Evolutionary conservation across 2,329 filamentous ascomycete genomes (phyloP).

Genomic region (Hyphodiscus sp.): DNA sequence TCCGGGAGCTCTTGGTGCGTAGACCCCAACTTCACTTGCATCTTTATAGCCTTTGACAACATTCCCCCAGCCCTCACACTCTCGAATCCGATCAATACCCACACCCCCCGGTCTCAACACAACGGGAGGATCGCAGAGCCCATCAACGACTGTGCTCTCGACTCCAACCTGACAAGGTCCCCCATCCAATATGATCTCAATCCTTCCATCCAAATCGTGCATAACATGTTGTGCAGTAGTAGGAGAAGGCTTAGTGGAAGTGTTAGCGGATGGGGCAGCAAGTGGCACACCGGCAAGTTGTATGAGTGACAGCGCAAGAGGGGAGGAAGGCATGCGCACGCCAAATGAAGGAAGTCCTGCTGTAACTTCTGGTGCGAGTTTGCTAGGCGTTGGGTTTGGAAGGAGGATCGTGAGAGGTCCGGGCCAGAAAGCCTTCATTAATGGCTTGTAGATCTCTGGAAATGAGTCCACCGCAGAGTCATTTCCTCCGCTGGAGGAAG

Average conservation of each 20-base stretch:
- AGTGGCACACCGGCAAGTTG: conserved; percentile 70
- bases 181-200: conserved; percentile 83
- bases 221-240: conserved; percentile 85
- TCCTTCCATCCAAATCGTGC: conserved; percentile 75
- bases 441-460: conserved; percentile 52
- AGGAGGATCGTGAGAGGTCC: conserved; percentile 89
- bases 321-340: conserved; percentile 78
- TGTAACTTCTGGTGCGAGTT: conserved; percentile 85
- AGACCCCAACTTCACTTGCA: conserved; percentile 56
- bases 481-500: conserved; percentile 13
- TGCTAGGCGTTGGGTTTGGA: conserved; percentile 62
- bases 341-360: conserved; percentile 81
- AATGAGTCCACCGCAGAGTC: conserved; percentile 27
- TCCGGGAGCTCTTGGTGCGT: conserved; percentile 76
- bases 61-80: conserved; percentile 73
- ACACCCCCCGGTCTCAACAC: conserved; percentile 84
- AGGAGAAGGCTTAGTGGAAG: conserved; percentile 85
- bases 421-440: conserved; percentile 87
- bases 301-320: conserved; percentile 84
- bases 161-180: conserved; percentile 83
- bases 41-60: conserved; percentile 77
- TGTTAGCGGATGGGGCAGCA: conserved; percentile 90
- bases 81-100: conserved; percentile 69
- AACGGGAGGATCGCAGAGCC: conserved; percentile 71
- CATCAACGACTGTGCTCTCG: conserved; percentile 95